Evolutionary conservation across 2,329 filamentous ascomycete species (phyloP), one percentile per base, ranked within the genome.

Genomic region (Diplodia sapinea): DNA sequence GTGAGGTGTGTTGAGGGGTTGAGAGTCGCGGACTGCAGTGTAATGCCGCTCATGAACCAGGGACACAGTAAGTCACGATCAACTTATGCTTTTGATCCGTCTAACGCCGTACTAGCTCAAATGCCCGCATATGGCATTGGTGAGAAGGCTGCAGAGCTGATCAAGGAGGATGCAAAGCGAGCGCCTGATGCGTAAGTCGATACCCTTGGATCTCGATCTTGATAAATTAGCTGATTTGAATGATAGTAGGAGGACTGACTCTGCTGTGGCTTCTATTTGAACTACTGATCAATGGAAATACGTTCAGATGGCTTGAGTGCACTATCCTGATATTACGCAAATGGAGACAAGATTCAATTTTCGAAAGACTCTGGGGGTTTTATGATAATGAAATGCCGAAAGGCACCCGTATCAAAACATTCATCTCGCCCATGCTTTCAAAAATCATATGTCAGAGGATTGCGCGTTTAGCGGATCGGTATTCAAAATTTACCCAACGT

Each of bases 51-150:
- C 12, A 67, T 77, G 17, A 75, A 75, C 26, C 76, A 75, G 54
- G 76, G 75, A 12, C 75, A 78, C 59, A 66, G 62, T 65, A 12
- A 65, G 50, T 47, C 36, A 7, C 33, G 15, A 26, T 50, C 8
- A 38, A 38, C 8, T 38, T 0, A 12, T 11, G 9, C 11, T 13
- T 38, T 11, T 38, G 31, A 15, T 5, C 11, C 8, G 5, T 17
- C 61, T 64, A 36, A 64, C 13, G 4, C 9, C 6, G 17, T 17
- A 15, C 7, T 29, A 65, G 74, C 76, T 59, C 75, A 77, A 70
- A 77, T 77, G 75, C 74, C 75, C n/a, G 75, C 74, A 29, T 78
- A 75, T 69, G 76, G 72, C 0, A 74, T 77, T 26, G 76, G 74
- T 0, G 75, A 78, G 33, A 73, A 72, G 2, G 75, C 75, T 26